These are phyloP conservation scores for Penicillium atrosanguineum DNA, from an alignment of 495 filamentous ascomycete genomes.

Conservation along the genomic window DNA sequence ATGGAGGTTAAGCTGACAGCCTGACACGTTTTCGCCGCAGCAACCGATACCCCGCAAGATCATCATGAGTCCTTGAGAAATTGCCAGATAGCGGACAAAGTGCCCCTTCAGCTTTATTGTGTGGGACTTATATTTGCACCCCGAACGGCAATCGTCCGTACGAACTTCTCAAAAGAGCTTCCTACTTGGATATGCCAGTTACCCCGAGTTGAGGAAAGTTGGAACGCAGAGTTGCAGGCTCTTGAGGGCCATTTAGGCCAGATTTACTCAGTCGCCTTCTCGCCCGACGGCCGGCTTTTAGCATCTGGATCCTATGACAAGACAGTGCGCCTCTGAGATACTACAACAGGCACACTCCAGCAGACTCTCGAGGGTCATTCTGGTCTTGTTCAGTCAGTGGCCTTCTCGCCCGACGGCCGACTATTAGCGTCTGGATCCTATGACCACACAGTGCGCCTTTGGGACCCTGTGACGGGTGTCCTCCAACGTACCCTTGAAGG, in stretches of 20 bases:
- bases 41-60: no score
- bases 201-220: conserved; percentile 10
- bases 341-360: not conserved
- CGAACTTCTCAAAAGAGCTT: not conserved
- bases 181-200: not conserved
- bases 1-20: no score
- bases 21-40: no score
- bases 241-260: conserved; percentile 15
- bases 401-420: conserved; percentile 26
- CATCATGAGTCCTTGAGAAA: conserved; percentile 11
- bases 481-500: not conserved
- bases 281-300: not conserved
- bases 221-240: conserved; percentile 14
- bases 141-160: conserved; percentile 20
- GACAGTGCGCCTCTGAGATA: not conserved
- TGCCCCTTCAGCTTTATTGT: not conserved
- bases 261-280: not conserved
- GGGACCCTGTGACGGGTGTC: conserved; percentile 16
- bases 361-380: not conserved
- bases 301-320: not conserved
- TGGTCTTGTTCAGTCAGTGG: conserved; percentile 3
- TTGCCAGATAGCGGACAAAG: conserved; percentile 27
- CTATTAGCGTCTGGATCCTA: conserved; percentile 26
- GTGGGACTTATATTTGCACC: conserved; percentile 34
- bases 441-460: conserved; percentile 36